Base-by-base conservation (phyloP, 1,139 yeast species). In the Pneumocystis carinii region DNA sequence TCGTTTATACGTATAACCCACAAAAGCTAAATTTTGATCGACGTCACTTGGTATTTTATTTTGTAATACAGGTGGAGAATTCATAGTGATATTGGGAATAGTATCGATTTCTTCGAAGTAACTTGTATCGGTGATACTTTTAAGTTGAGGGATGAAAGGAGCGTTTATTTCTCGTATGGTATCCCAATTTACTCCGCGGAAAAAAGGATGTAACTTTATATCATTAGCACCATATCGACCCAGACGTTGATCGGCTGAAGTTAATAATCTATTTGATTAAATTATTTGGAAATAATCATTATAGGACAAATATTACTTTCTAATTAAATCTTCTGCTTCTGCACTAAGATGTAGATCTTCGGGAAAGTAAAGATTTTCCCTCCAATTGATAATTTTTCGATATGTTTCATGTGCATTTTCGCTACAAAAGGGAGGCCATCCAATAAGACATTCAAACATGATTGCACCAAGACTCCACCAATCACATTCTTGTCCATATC, bases 401-500 rank as follows among this genome's bases (percentile, higher is more conserved):
- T 92, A 92, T 0, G 98, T 92, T 71, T 92, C 98, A 70, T 90
- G 97, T n/a, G 98, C 97, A 4, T 97, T 89, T 73, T 92, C 98
- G 0, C 96, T 87, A 76, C 98, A 94, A 76, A 92, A 92, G 64
- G 99, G 99, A 29, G 99, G 98, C 97, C 98, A 92, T 24, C 99
- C 99, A 68, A 92, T 89, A 67, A 92, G 78, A 78, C 98, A 92
- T 78, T 92, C 99, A 76, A 88, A 92, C 99, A 92, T 92, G 73
- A 92, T 92, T 0, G 97, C 96, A 36, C 99, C 99, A 57, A 92
- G 77, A 4, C 97, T 89, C 98, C 98, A 92, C 99, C 99, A 92
- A 74, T 92, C 99, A 76, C 99, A 94, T 73, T 92, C 97, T 76
- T 90, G 97, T 19, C 98, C 97, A 74, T 92, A 94, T 2, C 99